A percentile compares a stretch with the other conserved stretches of the same genome.
Evolutionary conservation across 2,329 filamentous ascomycete genomes (phyloP).

Genomic region (Conoideocrella luteorostrata): DNA sequence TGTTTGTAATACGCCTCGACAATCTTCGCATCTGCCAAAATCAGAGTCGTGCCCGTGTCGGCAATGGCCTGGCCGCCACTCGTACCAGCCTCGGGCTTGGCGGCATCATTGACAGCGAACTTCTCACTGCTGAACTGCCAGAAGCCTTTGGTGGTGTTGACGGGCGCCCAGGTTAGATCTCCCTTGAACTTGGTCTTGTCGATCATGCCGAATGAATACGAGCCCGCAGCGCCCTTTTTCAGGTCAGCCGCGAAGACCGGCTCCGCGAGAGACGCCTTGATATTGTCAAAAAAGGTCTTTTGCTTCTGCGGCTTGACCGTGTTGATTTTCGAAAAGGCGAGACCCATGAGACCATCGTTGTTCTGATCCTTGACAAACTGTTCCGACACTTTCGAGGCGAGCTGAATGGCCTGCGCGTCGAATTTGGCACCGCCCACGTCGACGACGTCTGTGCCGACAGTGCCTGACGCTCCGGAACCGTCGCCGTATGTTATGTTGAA

Average conservation of each 20-base stretch:
- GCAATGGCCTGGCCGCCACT: conserved; percentile 37
- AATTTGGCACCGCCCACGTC: conserved; percentile 36
- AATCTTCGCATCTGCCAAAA: conserved; percentile 50
- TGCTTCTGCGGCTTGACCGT: conserved; percentile 33
- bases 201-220: conserved; percentile 69
- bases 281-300: conserved; percentile 36
- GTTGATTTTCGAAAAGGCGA: conserved; percentile 37
- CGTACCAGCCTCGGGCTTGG: conserved; percentile 26
- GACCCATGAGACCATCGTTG: conserved; percentile 37
- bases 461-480: conserved; percentile 33
- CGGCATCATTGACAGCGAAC: conserved; percentile 16
- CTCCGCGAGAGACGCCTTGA: conserved; percentile 14
- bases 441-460: conserved; percentile 38
- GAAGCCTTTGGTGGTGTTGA: conserved; percentile 58
- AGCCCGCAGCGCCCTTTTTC: conserved; percentile 47
- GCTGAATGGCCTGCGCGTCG: conserved; percentile 34
- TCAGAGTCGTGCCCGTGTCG: conserved; percentile 57
- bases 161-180: conserved; percentile 51
- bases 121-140: conserved; percentile 39
- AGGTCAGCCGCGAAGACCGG: conserved; percentile 64
- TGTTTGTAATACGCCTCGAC: conserved; percentile 42
- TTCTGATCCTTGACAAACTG: conserved; percentile 35
- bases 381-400: conserved; percentile 32
- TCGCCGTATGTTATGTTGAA: conserved; percentile 42
- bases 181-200: conserved; percentile 59